Evolutionary conservation across 2,329 filamentous ascomycete species (phyloP), one percentile per base, ranked within the genome.

Genomic region (Dendrostoma leiphaemia): DNA sequence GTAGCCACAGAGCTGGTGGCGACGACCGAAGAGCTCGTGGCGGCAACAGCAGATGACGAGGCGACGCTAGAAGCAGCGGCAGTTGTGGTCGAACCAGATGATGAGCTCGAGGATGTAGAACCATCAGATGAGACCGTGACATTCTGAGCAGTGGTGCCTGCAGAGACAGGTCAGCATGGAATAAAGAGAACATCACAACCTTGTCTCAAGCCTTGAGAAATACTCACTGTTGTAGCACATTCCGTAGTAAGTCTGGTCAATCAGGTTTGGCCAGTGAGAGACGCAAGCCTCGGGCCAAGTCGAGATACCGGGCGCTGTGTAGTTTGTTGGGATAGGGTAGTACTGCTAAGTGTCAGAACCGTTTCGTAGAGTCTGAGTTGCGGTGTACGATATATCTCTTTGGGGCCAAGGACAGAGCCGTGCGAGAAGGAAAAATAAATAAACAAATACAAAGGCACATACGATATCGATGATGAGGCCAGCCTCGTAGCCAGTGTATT

Each of bases 261-360:
- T 60, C 9, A 70, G 57, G 67, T 71, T 71, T 59, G 67, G 63
- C 41, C 69, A 70, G 64, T 71, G 69, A 50, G 71, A 69, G 59
- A 67, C 64, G 54, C 69, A 71, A 24, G 53, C 59, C 38, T 60
- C 63, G 56, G 69, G 69, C 68, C 70, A 72, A 49, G 62, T 59
- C 54, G 48, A 60, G 51, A 67, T 68, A 10, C 69, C 69, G 5
- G 69, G 65, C 10, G 68, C 62, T 12, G 60, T 63, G 63, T 71
- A 71, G 60, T 58, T 68, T 24, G 61, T 65, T 2, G 65, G 64
- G 13, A 62, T 63, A 19, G 69, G 69, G 62, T 65, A 71, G 66
- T 70, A 70, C n/a, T n/a, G n/a, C n/a, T n/a, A n/a, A n/a, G n/a
- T n/a, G n/a, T n/a, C n/a, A n/a, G n/a, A n/a, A n/a, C n/a, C n/a